Evolutionary conservation across 108 stramenopile species (phyloP), one percentile per base, ranked within the genome.

Genomic region (Discostella stelligeroides): DNA sequence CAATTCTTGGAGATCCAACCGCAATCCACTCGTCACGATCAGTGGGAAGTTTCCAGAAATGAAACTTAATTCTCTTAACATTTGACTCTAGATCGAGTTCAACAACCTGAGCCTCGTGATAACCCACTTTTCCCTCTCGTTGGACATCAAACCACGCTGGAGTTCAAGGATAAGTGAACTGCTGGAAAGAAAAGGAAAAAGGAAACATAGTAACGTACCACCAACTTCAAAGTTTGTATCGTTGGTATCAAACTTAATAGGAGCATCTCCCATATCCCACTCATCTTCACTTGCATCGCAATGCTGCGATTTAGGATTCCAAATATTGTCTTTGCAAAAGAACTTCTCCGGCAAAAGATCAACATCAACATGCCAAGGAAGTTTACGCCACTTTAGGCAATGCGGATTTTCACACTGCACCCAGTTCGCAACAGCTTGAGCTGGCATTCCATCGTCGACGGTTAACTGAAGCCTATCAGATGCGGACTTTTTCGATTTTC

Each of bases 391-490:
- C 72, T 96, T 96, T 46, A 89, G 79, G 70, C 95, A 96, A 9
- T 72, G 64, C 42, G 88, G 87, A 58, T 92, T 89, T 66, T 96
- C 95, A 72, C 95, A 96, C 79, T 96, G 95, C 2, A 96, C 92
- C 95, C 95, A 96, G 76, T 90, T 92, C 10, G 86, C 89, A 58
- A 94, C 84, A 42, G 90, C 92, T 71, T 91, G 88, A 4, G 92
- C 90, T 11, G 92, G 92, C 72, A 91, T 84, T 17, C 90, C 92
- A 59, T 89, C 82, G 58, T 94, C 92, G 24, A 94, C 82, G 28
- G 83, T 86, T 15, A 86, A 85, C 46, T 91, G 75, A 17, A 94
- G 64, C 24, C 85, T 74, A 50, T 80, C 79, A 1, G 73, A 83
- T 13, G 82, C 76, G 4, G 71, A 72, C 25, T 47, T 34, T 63